Evolutionary conservation across 192 early-diverging fungal genomes (phyloP), one percentile per base, ranked within the genome.

Genomic region (Coemansia erecta): DNA sequence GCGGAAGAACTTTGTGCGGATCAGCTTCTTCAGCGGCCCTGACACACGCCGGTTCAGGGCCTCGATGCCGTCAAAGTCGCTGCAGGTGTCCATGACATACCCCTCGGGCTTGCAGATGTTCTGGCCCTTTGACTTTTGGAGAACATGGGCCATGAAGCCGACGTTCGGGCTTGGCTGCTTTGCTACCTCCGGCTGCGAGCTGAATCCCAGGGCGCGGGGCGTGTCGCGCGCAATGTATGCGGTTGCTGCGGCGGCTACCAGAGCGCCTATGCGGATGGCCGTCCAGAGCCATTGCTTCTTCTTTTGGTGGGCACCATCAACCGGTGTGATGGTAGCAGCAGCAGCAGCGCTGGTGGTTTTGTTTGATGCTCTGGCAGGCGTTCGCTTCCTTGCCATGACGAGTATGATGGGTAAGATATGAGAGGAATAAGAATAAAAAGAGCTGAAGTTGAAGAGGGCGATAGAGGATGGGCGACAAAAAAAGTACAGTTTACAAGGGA

Each of bases 1-100:
- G 51, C 90, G 76, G 74, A 97, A 99, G 72, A 93, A 97, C 10
- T 83, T 84, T 33, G 93, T 90, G 23, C 83, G 80, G 18, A 94
- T 87, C n/a, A 99, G 82, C 47, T 86, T 81, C 26, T 85, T 68
- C 40, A 99, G 70, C 58, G 84, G 78, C 23, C 81, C 81, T 14
- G 83, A 66, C 35, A 97, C 75, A 15, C 83, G 83, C 28, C 82
- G 68, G 72, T 97, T 97, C 28, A 95, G 79, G 10, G 82, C 76
- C 49, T 90, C 89, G 40, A 93, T 79, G 4, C 84, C 81, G 56
- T 89, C 85, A 62, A 85, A 91, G 70, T 87, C 85, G 70, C 89
- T 80, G 64, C 66, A 80, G 26, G 71, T 70, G 66, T 78, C 69
- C 60, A 56, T 79, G 45, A 71, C 73, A 52, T 40, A 63, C 56